Evolutionary conservation across 2,329 filamentous ascomycete species (phyloP), one percentile per base, ranked within the genome.

Genomic region (Zarea fungicola): DNA sequence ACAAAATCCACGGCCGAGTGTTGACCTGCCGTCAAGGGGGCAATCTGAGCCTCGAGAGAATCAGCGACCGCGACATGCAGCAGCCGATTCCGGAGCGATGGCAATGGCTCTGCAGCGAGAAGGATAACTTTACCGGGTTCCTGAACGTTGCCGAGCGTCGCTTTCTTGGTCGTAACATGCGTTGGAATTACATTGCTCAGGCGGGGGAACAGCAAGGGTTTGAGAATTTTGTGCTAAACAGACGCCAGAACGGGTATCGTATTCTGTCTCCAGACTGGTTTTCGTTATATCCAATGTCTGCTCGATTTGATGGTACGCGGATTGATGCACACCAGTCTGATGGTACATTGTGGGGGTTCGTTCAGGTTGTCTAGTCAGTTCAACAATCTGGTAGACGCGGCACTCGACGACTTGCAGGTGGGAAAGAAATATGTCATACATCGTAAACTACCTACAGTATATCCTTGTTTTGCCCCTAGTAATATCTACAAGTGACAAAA

Each of bases 251-350:
- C 5, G 42, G 42, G 4, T 45, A 45, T 26, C 16, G 22, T 9
- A 45, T 45, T 4, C 31, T 36, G 21, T 36, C 31, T 32, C 42
- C 42, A 18, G 14, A 19, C 16, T 45, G 23, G 31, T 28, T 9
- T 5, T 6, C 10, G 6, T 29, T 45, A 7, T 36, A 10, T n/a
- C 42, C 32, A 6, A 22, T 45, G 22, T 26, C 42, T 3, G 42
- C 77, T 72, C 4, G 75, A 75, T 19, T 84, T 68, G 48, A 88
- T 85, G 50, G 58, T 72, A 11, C 77, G 75, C 0, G 85, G 84
- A 54, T 77, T 86, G 41, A 86, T 77, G 10, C 83, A 73, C 21
- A 87, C 63, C 0, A 85, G 72, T 11, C 42, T 36, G n/a, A 28
- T 3, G 42, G 42, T 29, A 45, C 42, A 25, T 18, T 28, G 31